These are phyloP conservation scores for Mycena rosella DNA, from an alignment of 768 basidiomycete species.

Conservation along the genomic window DNA sequence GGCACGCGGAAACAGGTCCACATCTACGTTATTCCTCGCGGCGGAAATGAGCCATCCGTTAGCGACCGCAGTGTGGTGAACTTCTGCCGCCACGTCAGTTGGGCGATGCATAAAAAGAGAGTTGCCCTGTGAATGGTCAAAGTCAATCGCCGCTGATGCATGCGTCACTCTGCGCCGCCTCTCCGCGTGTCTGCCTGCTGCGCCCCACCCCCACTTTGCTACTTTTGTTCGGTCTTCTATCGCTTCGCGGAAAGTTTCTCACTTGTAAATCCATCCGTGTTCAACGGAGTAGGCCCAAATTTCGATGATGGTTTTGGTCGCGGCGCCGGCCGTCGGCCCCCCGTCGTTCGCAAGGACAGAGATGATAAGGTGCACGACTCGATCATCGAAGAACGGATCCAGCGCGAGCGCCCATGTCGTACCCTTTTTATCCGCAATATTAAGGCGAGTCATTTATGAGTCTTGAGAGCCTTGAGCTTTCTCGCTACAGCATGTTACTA, in stretches of 20 bases:
- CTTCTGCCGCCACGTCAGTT: slow-evolving; percentile 45
- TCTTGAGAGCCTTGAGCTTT: slow-evolving; percentile 16
- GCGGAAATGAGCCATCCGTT: slow-evolving; percentile 47
- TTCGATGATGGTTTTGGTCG: slow-evolving; percentile 67
- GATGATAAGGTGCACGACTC: slow-evolving; percentile 93
- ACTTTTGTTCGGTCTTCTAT: slow-evolving; percentile 56
- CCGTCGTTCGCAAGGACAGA: slow-evolving; percentile 75
- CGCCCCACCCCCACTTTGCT: slow-evolving; percentile 57
- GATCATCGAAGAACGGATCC: slow-evolving; percentile 93
- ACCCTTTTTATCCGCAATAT: slow-evolving; percentile 98
- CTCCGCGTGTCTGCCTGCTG: slow-evolving; percentile 59
- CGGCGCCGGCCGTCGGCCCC: slow-evolving; percentile 59
- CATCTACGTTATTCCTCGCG: slow-evolving; percentile 40
- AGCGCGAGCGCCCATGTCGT: slow-evolving; percentile 94
- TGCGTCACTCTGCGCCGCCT: slow-evolving; percentile 49
- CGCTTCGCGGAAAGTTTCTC: slow-evolving; percentile 57
- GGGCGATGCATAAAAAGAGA: slow-evolving; percentile 34
- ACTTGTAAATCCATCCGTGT: slow-evolving; percentile 65
- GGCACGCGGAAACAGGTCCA: slow-evolving; percentile 64
- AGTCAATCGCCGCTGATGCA: slow-evolving; percentile 39
- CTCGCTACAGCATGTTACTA: neutral
- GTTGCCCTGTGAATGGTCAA: slow-evolving; percentile 41
- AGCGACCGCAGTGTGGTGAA: slow-evolving; percentile 55
- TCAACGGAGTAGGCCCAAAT: slow-evolving; percentile 73
- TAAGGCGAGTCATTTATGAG: slow-evolving; percentile 76